Base-by-base conservation (phyloP, 1,284 basidiomycete species). In the Thelephora terrestris region DNA sequence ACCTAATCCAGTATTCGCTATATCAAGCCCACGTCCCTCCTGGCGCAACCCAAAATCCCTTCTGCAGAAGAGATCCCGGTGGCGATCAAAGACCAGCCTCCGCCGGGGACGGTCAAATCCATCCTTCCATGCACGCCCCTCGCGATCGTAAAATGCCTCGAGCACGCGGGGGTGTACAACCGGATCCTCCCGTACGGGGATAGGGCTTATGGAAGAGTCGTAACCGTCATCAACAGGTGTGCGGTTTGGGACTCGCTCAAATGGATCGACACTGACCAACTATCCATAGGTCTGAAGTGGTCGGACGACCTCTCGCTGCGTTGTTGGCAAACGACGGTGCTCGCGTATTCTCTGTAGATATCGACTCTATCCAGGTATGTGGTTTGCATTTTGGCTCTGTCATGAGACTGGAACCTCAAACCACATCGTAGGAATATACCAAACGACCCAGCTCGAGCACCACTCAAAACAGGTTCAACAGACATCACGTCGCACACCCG, bases 61-160 rank as follows among this genome's bases (percentile, higher is more conserved):
- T 61, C 65, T 6, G 39, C 39, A 14, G 39, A 10, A 6, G 39
- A 21, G 6, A 42, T 42, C 2, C 59, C 63, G 3, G 62, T 67
- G 3, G 63, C 64, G 3, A 71, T 73, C 24, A 71, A 72, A 29
- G 85, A 87, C 52, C 65, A 73, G 18, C 82, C 86, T 2, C 91
- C 92, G 2, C 65, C 79, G 0, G 90, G 90, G 14, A 85, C 81
- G 52, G 87, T 91, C 60, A 95, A 95, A 66, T 93, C 91, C 14
- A 93, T 99, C 61, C 78, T 99, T 32, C 95, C 95, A 0, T 99
- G 95, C 66, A 99, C 95, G 2, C 94, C 95, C 0, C 78, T 99
- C 21, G 95, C 92, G 2, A 88, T 98, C 61, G 94, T 95, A 55
- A 99, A 99, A 69, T 91, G 84, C 53, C 74, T 99, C 25, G 95